Evolutionary conservation across 164 flowering plant species (phyloP).

Genomic region (Annona squamosa): DNA sequence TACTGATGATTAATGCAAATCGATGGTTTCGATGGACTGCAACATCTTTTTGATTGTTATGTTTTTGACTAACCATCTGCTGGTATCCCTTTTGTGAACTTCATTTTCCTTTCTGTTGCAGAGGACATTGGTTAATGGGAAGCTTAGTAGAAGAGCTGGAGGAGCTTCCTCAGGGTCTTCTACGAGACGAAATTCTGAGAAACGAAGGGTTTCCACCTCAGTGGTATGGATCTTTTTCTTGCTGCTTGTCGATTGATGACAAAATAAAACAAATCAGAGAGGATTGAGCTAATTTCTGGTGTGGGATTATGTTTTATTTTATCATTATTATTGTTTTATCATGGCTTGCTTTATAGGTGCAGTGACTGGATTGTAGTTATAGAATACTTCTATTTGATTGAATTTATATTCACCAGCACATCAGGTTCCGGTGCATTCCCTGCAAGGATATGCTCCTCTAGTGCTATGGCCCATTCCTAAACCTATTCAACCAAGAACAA

Average conservation of each 20-base stretch:
- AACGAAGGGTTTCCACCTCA: constrained; percentile 46
- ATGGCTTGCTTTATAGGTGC: not conserved
- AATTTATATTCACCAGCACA: not conserved
- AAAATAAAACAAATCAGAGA: not conserved
- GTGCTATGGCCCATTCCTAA: no score
- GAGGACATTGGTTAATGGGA: constrained; percentile 60
- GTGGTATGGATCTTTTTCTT: constrained; percentile 34
- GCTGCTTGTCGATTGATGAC: not conserved
- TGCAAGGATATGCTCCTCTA: no score
- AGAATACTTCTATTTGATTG: not conserved
- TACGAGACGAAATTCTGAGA: constrained; percentile 54
- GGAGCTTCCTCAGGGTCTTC: constrained; percentile 37
- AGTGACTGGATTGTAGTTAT: not conserved
- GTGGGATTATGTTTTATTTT: not conserved
- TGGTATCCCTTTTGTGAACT: constrained; percentile 3
- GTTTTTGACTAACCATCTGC: not conserved
- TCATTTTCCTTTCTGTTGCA: constrained; percentile 14
- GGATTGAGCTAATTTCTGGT: not conserved
- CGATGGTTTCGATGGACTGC: no score
- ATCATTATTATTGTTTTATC: not conserved
- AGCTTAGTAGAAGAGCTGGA: constrained; percentile 41
- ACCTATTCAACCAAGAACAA: no score
- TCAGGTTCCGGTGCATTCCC: not conserved
- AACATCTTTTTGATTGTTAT: no score
- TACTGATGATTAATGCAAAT: no score